These are phyloP conservation scores for Puccinia brachypodii DNA, from an alignment of 1,284 basidiomycete species.

Conservation along the genomic window DNA sequence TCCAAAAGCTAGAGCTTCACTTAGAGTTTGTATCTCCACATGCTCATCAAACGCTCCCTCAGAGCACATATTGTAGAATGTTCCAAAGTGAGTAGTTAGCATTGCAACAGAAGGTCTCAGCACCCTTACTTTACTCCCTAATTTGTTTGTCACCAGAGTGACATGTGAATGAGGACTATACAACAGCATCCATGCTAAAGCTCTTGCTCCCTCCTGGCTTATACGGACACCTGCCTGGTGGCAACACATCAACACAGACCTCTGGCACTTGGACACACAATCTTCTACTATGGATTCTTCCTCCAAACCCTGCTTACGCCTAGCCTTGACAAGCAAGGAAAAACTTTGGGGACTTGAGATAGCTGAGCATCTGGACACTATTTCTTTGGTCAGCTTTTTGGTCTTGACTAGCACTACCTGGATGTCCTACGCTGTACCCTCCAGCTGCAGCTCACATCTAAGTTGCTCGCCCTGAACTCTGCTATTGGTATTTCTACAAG, in stretches of 20 bases:
- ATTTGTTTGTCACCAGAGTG: not conserved
- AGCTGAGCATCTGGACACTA: not conserved
- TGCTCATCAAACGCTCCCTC: not conserved
- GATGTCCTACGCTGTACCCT: not conserved
- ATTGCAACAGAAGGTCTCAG: not conserved
- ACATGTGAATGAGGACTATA: not conserved
- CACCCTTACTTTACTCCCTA: not conserved
- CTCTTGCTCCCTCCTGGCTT: too few species aligned
- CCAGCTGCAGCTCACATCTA: not conserved
- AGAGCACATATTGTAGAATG: too few species aligned
- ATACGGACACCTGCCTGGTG: not conserved
- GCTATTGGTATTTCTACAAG: not conserved
- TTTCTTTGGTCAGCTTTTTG: not conserved
- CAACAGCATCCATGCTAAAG: not conserved
- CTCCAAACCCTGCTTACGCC: not conserved
- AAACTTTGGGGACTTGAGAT: not conserved
- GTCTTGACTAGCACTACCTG: not conserved
- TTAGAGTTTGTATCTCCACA: not conserved
- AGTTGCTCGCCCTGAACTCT: not conserved
- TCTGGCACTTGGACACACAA: not conserved
- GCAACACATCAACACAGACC: not conserved
- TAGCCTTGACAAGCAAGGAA: not conserved
- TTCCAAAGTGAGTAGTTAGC: not conserved
- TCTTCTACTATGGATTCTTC: not conserved
- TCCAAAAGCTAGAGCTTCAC: not conserved